Conservation (phyloP, 2,329 filamentous ascomycete genomes). For the Apiospora malaysiana region DNA sequence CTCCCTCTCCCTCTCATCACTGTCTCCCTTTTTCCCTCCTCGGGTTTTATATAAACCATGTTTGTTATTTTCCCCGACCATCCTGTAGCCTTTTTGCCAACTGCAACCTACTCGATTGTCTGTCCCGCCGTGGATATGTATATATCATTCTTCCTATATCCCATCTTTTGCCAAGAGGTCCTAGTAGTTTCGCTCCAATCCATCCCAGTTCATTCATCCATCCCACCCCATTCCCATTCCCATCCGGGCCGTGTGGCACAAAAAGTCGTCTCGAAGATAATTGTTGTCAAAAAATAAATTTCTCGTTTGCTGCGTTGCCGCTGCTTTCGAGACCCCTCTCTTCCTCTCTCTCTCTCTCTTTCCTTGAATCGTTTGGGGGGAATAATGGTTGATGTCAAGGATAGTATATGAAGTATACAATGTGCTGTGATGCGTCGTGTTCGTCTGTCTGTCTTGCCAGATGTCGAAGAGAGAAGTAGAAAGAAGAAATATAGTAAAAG, state of each 20-base stretch:
- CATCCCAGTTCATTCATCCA: neutral
- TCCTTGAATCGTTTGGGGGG: neutral
- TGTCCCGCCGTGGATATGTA: no score
- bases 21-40: neutral
- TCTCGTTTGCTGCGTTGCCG: constrained; percentile 3
- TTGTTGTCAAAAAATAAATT: neutral
- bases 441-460: constrained; percentile 18
- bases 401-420: constrained; percentile 36
- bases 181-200: neutral
- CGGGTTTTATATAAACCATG: neutral
- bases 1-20: neutral
- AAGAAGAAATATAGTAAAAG: constrained; percentile 12
- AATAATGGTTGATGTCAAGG: constrained; percentile 15
- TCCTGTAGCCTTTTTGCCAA: constrained; percentile 7
- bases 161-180: no score
- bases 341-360: neutral
- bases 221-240: neutral
- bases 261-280: constrained; percentile 4
- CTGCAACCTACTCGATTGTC: neutral
- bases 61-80: neutral
- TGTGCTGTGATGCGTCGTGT: constrained; percentile 14
- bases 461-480: constrained; percentile 21
- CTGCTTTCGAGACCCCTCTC: neutral
- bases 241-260: constrained; percentile 20
- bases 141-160: constrained; percentile 2